phyloP scores from a whole-genome alignment of 176 grass and related monocot species.

The Oryza meyeriana region DNA sequence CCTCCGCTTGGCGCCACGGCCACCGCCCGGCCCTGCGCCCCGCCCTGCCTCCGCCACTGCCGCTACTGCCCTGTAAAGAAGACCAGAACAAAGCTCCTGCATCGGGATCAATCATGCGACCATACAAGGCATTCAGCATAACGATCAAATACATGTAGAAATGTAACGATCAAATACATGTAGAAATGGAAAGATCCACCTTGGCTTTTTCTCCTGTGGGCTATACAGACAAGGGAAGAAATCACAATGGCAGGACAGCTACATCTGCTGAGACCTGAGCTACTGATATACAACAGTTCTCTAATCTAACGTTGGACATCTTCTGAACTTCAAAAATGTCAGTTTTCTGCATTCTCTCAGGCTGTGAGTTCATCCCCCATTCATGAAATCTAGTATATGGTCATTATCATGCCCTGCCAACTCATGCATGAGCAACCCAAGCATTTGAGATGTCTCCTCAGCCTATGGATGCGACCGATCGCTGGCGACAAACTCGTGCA shows the following conservation, averaged over 20 bases:
- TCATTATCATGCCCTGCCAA: constrained; percentile 22
- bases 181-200: background rate
- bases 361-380: constrained; percentile 1
- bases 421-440: constrained; percentile 42
- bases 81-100: too few relatives aligned
- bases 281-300: background rate
- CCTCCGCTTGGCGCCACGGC: too few relatives aligned
- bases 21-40: too few relatives aligned
- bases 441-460: constrained; percentile 39
- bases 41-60: too few relatives aligned
- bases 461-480: constrained; percentile 43
- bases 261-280: background rate
- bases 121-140: background rate
- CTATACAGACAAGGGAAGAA: background rate
- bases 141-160: too few relatives aligned
- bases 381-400: background rate
- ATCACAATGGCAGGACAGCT: background rate
- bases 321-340: background rate
- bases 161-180: too few relatives aligned
- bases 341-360: background rate
- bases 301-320: background rate
- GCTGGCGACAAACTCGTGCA: constrained; percentile 57
- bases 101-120: too few relatives aligned
- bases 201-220: background rate
- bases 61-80: too few relatives aligned